Conservation (phyloP, 2,329 filamentous ascomycete species). For the Hymenoscyphus repandus region DNA sequence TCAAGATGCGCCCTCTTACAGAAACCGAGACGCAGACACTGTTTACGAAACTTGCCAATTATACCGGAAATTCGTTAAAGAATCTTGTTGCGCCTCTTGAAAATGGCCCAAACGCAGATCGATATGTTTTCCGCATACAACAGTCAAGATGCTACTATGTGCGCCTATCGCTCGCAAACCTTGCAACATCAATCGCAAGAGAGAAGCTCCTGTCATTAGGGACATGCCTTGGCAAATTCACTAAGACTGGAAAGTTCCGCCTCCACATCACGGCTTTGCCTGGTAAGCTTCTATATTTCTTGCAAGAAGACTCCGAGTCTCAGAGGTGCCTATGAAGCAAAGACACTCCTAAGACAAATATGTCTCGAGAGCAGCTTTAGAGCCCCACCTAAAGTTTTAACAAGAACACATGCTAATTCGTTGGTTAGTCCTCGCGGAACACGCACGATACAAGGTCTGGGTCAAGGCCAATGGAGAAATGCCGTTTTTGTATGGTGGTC, state of each 20-base stretch:
- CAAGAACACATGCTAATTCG: too few species aligned
- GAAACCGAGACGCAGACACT: constrained; percentile 75
- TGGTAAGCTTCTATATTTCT: too few species aligned
- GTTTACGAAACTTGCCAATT: constrained; percentile 90
- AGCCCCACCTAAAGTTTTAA: too few species aligned
- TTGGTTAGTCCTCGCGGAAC: constrained; percentile 80
- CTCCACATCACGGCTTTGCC: constrained; percentile 85
- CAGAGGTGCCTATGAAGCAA: too few species aligned
- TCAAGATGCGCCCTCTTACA: constrained; percentile 71
- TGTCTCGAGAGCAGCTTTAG: too few species aligned
- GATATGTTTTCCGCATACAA: constrained; percentile 81
- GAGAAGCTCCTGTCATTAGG: constrained; percentile 82
- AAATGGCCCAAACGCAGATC: constrained; percentile 62
- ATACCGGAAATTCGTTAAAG: constrained; percentile 82
- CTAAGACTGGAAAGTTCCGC: constrained; percentile 92
- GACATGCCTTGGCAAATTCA: constrained; percentile 90
- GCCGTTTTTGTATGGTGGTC: constrained; percentile 93
- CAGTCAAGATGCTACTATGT: constrained; percentile 88
- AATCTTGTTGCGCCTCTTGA: constrained; percentile 73
- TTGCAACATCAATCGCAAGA: constrained; percentile 79
- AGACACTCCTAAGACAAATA: too few species aligned
- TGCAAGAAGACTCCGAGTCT: too few species aligned
- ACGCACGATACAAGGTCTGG: constrained; percentile 96
- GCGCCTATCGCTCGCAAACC: constrained; percentile 80
- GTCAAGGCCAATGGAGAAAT: constrained; percentile 94